Base-by-base conservation (phyloP, 768 basidiomycete species). In the Megacollybia marginata region DNA sequence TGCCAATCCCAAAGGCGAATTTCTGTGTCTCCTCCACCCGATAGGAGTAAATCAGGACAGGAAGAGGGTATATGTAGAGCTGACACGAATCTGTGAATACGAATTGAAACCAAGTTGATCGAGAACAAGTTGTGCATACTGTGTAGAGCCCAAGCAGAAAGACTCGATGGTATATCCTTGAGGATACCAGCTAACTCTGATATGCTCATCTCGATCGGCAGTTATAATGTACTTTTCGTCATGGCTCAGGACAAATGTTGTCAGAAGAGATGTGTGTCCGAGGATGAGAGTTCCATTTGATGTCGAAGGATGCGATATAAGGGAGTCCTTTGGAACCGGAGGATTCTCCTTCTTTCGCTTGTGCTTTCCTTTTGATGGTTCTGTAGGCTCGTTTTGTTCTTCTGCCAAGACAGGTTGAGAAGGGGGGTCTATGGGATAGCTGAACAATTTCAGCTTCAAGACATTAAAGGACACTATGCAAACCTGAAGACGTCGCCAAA, bases 121-220 rank as follows among this genome's bases (percentile, higher is more conserved):
- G 2, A 15, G 45, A 42, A 16, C 9, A 28, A n/a, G 7, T 2
- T 36, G 2, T 40, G 44, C 2, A 56, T 54, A 93, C 92, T 82
- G 87, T 56, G 73, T 73, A 59, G 93, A 88, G 15, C 93, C 92
- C 23, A 94, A 74, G 54, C 93, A 88, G 63, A 82, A 97, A 54
- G 76, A 80, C 63, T 97, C 92, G 53, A 97, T 88, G 42, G 78
- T 78, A 56, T 85, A 88, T 15, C 92, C 89, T 48, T 86, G 72
- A 0, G 96, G 96, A 60, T 78, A 98, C 79, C 88, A 80, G 59
- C 89, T 93, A 13, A 95, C 78, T 48, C 96, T 76, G 46, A 99
- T 86, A 61, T 98, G 96, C 62, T 98, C 96, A 60, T 99, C 96
- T 42, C 96, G 71, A 61, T 98, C 96, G 0, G 91, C 86, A 0